Evolutionary conservation across 805 yeast genomes (phyloP).

Genomic region (Wickerhamiella vanderwaltii): DNA sequence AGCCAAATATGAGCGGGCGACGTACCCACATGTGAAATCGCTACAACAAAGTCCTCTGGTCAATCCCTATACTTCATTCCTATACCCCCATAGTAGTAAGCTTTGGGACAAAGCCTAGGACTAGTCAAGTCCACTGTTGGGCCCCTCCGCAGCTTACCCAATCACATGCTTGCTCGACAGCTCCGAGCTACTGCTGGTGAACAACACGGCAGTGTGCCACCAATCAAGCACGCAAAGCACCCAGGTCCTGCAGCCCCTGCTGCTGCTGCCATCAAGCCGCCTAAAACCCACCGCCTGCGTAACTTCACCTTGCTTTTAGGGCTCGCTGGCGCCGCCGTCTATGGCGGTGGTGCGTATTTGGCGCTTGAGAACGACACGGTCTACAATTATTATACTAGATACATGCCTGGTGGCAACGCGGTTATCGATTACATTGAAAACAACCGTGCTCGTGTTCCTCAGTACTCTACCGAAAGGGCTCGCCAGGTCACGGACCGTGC

Average conservation of each 20-base stretch:
- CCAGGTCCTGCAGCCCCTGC: background rate
- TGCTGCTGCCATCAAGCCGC: too few relatives aligned
- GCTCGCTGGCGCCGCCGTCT: conserved; percentile 29
- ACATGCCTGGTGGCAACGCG: conserved; percentile 51
- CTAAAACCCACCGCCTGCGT: conserved; percentile 24
- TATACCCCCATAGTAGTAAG: too few relatives aligned
- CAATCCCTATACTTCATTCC: too few relatives aligned
- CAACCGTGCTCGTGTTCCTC: conserved; percentile 24
- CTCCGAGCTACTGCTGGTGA: conserved; percentile 9
- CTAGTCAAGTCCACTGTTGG: background rate
- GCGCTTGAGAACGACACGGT: conserved; percentile 46
- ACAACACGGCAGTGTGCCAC: conserved; percentile 8
- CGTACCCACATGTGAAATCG: too few relatives aligned
- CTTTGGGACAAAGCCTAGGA: too few relatives aligned
- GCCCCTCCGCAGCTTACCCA: conserved; percentile 3
- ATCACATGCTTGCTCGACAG: conserved; percentile 12
- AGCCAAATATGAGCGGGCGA: too few relatives aligned
- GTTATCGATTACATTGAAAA: conserved; percentile 39
- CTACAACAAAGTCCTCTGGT: too few relatives aligned
- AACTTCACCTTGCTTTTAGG: conserved; percentile 23
- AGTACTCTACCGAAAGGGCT: conserved; percentile 14
- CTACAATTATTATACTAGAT: conserved; percentile 49
- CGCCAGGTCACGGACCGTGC: conserved; percentile 14
- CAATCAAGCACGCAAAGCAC: conserved; percentile 1
- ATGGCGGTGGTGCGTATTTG: conserved; percentile 49